Percentiles rank a stretch among this genome's conserved stretches.
phyloP scores from a whole-genome alignment of 108 stramenopile species.

The Fragilaria crotonensis region DNA sequence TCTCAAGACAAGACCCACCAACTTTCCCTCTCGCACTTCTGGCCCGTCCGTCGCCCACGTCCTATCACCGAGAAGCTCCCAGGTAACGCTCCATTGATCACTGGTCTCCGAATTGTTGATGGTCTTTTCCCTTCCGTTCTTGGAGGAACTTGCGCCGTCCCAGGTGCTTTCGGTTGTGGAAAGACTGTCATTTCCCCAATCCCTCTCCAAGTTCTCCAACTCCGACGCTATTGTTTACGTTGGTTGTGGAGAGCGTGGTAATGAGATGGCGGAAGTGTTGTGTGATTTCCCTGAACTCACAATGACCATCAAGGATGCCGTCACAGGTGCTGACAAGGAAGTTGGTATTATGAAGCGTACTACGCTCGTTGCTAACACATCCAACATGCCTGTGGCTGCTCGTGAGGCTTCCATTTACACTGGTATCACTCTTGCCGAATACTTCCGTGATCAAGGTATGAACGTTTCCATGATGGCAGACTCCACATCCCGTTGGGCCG shows the following conservation, averaged over 20 bases:
- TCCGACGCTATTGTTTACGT: conserved; percentile 93
- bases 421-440: conserved; percentile 95
- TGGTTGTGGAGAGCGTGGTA: conserved; percentile 95
- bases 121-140: conserved; percentile 98
- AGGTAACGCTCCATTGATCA: conserved; percentile 95
- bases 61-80: conserved; percentile 97
- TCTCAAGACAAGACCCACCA: conserved; percentile 78
- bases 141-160: conserved; percentile 99
- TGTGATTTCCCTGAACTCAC: conserved; percentile 99
- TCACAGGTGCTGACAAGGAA: conserved; percentile 80
- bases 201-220: conserved; percentile 99
- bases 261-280: conserved; percentile 99
- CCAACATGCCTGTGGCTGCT: conserved; percentile 99
- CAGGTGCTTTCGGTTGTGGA: conserved; percentile 99
- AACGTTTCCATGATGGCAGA: conserved; percentile 99
- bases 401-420: conserved; percentile 99
- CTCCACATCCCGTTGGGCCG: conserved; percentile 99
- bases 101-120: conserved; percentile 98
- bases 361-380: conserved; percentile 99
- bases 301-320: conserved; percentile 85
- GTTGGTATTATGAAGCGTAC: conserved; percentile 99
- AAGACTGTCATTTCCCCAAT: conserved; percentile 99
- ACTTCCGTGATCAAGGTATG: conserved; percentile 99
- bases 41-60: conserved; percentile 98
- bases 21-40: conserved; percentile 93